Conservation (phyloP, 2,329 filamentous ascomycete genomes). For the Phyllosticta paracitricarpa region DNA sequence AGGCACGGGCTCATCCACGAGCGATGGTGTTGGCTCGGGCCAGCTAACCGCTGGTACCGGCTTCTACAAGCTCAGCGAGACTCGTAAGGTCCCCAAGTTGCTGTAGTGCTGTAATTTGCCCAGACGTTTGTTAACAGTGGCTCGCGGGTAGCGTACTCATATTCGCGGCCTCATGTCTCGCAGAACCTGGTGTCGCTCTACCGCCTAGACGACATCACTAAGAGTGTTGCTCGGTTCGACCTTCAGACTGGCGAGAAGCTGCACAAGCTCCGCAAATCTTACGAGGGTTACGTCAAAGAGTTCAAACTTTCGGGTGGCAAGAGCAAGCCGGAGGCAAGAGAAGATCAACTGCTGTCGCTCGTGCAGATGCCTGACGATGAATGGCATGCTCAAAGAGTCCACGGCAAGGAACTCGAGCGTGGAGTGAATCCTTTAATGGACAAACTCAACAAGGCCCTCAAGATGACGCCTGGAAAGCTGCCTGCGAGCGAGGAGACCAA, state of each 20-base stretch:
- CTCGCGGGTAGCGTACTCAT: slow-evolving; percentile 24
- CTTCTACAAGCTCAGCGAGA: slow-evolving; percentile 28
- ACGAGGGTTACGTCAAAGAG: slow-evolving; percentile 43
- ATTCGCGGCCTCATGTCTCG: slow-evolving; percentile 46
- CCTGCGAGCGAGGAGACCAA: slow-evolving; percentile 30
- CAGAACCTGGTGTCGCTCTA: slow-evolving; percentile 52
- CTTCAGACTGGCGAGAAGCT: slow-evolving; percentile 55
- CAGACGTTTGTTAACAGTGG: slow-evolving; percentile 20
- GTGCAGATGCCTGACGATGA: slow-evolving; percentile 31
- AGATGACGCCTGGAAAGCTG: slow-evolving; percentile 34
- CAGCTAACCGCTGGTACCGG: slow-evolving; percentile 15
- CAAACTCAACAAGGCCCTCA: slow-evolving; percentile 32
- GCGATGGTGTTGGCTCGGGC: slow-evolving; percentile 15
- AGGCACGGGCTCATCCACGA: slow-evolving; percentile 15
- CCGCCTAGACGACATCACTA: slow-evolving; percentile 44
- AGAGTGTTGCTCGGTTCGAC: slow-evolving; percentile 49
- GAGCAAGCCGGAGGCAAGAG: slow-evolving; percentile 33
- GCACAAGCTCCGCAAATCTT: slow-evolving; percentile 50
- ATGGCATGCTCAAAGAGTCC: slow-evolving; percentile 29
- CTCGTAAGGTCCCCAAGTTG: slow-evolving; percentile 22
- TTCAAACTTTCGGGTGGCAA: slow-evolving; percentile 38
- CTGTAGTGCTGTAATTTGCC: slow-evolving; percentile 14
- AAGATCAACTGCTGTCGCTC: slow-evolving; percentile 23
- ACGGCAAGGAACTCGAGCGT: slow-evolving; percentile 30
- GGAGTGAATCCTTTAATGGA: slow-evolving; percentile 18